Base-by-base conservation (phyloP, 495 filamentous ascomycete genomes). In the Penicillium arizonense region DNA sequence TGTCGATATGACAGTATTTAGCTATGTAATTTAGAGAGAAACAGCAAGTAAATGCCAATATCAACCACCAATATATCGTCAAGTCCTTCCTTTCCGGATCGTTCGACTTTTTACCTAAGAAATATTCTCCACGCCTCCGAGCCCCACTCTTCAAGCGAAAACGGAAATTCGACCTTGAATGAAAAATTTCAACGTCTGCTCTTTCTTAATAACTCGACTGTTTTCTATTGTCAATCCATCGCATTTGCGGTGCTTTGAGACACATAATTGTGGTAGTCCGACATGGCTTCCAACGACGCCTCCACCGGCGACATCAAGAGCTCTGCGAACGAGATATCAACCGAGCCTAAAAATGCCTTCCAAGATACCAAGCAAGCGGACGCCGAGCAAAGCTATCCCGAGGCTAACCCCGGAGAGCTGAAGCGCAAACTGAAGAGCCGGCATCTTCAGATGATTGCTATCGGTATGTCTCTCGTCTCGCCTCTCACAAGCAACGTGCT, bases 381-480 rank as follows among this genome's bases (percentile, higher is more conserved):
- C 50, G 41, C 55, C 8, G 63, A 66, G 63, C 51, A 61, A n/a
- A 59, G 58, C 39, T 37, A 61, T 20, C 26, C 30, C 8, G 18
- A 37, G 5, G 32, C 43, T 7, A 49, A 50, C 12, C 51, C 61
- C 0, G 50, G 55, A 7, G 57, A 71, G 44, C 53, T 72, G 44
- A 70, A 83, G 61, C 77, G 84, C 32, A 80, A 81, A 45, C 68
- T 88, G 40, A 85, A 87, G 64, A 82, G 79, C 14, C 73, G 85
- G 21, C 85, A 88, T 65, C 57, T 87, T 12, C 78, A 78, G 58
- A 86, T 88, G 82, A 87, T 88, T 70, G 85, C 84, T 5, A 78
- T 87, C 13, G 84, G 83, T 71, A 48, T 32, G 67, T 58, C 36
- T 16, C 1, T 18, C 5, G 4, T 14, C 12, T n/a, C 43, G 32